These are phyloP conservation scores for Agaricus blazei DNA, from an alignment of 768 basidiomycete genomes.

Conservation along the genomic window DNA sequence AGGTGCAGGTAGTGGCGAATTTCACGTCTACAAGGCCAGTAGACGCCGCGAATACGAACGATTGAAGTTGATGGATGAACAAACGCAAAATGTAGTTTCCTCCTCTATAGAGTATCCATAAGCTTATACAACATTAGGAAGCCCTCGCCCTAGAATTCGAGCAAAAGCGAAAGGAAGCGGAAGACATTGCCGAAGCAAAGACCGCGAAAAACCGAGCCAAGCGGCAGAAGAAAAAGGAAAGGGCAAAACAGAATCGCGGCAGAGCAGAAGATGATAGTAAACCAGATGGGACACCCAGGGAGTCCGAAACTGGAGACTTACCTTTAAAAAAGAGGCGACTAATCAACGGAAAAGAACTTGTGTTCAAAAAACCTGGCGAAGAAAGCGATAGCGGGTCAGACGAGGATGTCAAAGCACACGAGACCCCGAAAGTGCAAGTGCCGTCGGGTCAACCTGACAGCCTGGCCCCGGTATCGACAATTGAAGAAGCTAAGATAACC, in stretches of 20 bases:
- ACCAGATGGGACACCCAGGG: constrained; percentile 18
- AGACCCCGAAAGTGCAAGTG: constrained; percentile 1
- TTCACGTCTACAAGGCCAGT: constrained; percentile 97
- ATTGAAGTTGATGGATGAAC: constrained; percentile 85
- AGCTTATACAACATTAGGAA: constrained; percentile 46
- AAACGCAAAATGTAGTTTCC: constrained; percentile 60
- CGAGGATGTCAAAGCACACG: constrained; percentile 14
- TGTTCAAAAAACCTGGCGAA: constrained; percentile 41
- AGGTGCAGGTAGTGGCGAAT: constrained; percentile 95
- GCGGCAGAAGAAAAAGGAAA: constrained; percentile 87
- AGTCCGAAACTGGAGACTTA: not conserved
- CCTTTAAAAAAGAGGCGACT: constrained; percentile 78
- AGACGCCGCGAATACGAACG: constrained; percentile 94
- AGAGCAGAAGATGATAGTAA: constrained; percentile 16
- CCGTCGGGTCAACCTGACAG: not conserved
- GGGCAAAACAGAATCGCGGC: constrained; percentile 39
- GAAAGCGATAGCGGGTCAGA: constrained; percentile 32
- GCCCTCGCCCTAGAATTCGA: constrained; percentile 68
- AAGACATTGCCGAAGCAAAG: constrained; percentile 74
- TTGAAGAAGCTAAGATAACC: constrained; percentile 22
- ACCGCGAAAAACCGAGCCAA: constrained; percentile 95
- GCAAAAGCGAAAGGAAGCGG: constrained; percentile 62
- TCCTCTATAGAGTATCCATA: not conserved
- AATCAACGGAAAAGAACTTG: constrained; percentile 70
- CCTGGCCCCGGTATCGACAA: constrained; percentile 6